phyloP scores from a whole-genome alignment of 2,329 filamentous ascomycete species.

The Xylaria sp. region DNA sequence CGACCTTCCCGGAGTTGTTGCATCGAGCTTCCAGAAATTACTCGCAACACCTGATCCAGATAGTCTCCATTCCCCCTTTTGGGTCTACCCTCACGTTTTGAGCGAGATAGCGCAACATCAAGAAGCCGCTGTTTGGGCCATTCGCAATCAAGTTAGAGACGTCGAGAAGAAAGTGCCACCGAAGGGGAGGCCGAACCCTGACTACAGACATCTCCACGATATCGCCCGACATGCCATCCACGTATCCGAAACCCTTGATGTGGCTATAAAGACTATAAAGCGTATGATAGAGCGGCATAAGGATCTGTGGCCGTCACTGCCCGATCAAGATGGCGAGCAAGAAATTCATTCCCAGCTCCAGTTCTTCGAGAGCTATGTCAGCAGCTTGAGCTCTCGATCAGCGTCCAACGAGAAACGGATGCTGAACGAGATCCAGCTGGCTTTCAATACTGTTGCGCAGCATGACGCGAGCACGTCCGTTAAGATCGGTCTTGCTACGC shows the following conservation, averaged over 20 bases:
- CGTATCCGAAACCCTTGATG: conserved; percentile 56
- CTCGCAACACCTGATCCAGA: conserved; percentile 10
- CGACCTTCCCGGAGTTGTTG: conserved; percentile 38
- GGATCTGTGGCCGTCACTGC: conserved; percentile 25
- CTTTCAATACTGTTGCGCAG: conserved; percentile 58
- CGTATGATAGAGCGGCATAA: conserved; percentile 51
- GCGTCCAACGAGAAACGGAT: conserved; percentile 58
- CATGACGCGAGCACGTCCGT: conserved; percentile 54
- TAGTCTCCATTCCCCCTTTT: conserved; percentile 50
- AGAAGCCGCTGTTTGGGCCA: conserved; percentile 54
- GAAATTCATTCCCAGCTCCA: conserved; percentile 50
- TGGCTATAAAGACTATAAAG: conserved; percentile 49
- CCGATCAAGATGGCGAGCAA: conserved; percentile 3
- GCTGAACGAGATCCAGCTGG: conserved; percentile 66
- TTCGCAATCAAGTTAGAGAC: conserved; percentile 51
- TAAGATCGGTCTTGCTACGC: conserved; percentile 54
- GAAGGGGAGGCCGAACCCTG: conserved; percentile 44
- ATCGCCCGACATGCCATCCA: conserved; percentile 58
- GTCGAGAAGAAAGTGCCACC: conserved; percentile 47
- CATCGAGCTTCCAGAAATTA: conserved; percentile 15
- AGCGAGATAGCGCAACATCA: conserved; percentile 49
- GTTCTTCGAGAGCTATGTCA: conserved; percentile 50
- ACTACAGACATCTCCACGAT: conserved; percentile 55
- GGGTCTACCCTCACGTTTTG: conserved; percentile 50
- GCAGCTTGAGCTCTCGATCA: conserved; percentile 52